Base-by-base conservation (phyloP, 345 rosid genomes). In the Populus simonii region DNA sequence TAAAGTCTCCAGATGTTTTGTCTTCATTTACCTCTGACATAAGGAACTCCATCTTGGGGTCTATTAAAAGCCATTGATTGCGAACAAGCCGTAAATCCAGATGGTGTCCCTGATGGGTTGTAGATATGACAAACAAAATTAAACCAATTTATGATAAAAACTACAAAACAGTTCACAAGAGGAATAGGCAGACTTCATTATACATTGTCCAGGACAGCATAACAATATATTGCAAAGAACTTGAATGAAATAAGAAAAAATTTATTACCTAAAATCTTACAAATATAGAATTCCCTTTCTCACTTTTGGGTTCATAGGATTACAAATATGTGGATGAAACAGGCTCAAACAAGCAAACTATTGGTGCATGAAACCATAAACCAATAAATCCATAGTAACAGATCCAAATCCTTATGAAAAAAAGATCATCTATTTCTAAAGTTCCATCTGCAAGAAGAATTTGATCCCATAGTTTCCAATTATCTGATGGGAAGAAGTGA, bases 61-160 rank as follows among this genome's bases (percentile, higher is more conserved):
- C 98, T 75, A 96, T 87, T 89, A 96, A 79, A 80, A 96, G 97
- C 99, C 99, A 96, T 53, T 93, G 98, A 83, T 93, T 96, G 62
- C 98, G 87, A 41, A 93, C 86, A 80, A 92, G 98, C 78, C 99
- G 87, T 67, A 96, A 84, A 88, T 96, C 99, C 85, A 96, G 89
- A 83, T 96, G 98, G 86, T 96, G 96, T 74, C 98, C 99, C 98
- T 93, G 73, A 74, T n/a, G 41, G 45, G 49, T 72, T 75, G 47
- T 22, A 36, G 47, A 9, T n/a, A 3, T 17, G 71, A 55, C 63
- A 53, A 23, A 25, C 15, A 36, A 76, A 66, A 66, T 76, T 35
- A 75, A 70, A 66, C 47, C 18, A 25, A 74, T 80, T 36, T 31
- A 70, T 31, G 68, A 63, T 69, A 33, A 49, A 66, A 49, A 72